Conservation (phyloP, 1,139 yeast genomes). For the Hansenula lynferdii region DNA sequence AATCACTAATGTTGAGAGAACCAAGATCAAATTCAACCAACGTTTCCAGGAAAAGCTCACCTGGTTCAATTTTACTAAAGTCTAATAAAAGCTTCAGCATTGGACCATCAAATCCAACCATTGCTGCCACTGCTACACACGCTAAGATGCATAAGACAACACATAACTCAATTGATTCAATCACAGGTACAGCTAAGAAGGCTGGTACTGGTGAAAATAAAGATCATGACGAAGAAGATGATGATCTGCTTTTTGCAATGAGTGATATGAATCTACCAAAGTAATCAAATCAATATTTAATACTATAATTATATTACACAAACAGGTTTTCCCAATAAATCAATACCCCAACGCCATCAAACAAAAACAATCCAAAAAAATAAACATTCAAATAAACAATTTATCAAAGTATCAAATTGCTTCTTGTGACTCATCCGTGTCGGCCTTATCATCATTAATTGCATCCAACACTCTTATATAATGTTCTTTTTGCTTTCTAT, state of each 20-base stretch:
- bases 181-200: slow-evolving; percentile 5
- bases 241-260: slow-evolving; percentile 82
- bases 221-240: slow-evolving; percentile 59
- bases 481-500: slow-evolving; percentile 31
- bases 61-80: slow-evolving; percentile 15
- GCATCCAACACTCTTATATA: neutral
- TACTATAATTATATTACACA: too few relatives aligned
- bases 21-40: slow-evolving; percentile 15
- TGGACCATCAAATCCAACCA: slow-evolving; percentile 31
- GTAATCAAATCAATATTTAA: slow-evolving; percentile 1
- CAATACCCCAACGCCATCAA: too few relatives aligned
- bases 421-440: neutral
- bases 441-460: neutral
- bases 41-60: slow-evolving; percentile 15
- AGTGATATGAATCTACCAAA: slow-evolving; percentile 68
- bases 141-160: slow-evolving; percentile 30
- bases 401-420: too few relatives aligned
- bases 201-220: slow-evolving; percentile 6
- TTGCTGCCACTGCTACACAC: slow-evolving; percentile 32
- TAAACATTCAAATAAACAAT: too few relatives aligned
- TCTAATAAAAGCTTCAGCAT: slow-evolving; percentile 24
- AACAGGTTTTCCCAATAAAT: too few relatives aligned
- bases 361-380: too few relatives aligned
- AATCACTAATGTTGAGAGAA: slow-evolving; percentile 15
- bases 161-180: slow-evolving; percentile 28